A percentile compares a stretch with the other conserved stretches of the same genome.
Conservation (phyloP, 257 asterid species). For the Solanum peruvianum region DNA sequence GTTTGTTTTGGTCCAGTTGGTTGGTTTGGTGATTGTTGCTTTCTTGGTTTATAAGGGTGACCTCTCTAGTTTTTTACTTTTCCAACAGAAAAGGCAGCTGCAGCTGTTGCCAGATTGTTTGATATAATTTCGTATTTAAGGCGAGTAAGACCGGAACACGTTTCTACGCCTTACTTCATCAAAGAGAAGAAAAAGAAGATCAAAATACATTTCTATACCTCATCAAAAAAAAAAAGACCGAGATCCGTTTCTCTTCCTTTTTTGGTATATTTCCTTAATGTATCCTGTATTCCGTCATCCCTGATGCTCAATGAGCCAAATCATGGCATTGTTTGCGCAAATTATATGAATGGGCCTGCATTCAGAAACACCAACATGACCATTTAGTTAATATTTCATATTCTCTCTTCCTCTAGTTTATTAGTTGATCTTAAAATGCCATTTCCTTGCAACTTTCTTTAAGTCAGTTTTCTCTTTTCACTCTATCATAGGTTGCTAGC, state of each 20-base stretch:
- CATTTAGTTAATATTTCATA: background rate
- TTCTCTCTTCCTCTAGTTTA: background rate
- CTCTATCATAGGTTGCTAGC: slow-evolving; percentile 70
- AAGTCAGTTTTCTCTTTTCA: background rate
- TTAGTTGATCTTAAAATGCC: background rate
- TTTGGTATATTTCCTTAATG: background rate
- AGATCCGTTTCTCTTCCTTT: background rate
- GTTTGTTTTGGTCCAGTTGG: background rate
- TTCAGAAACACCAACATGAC: background rate
- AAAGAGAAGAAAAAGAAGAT: background rate
- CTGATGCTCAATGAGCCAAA: background rate
- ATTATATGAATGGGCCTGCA: background rate
- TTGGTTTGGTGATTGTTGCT: background rate
- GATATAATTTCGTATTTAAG: background rate
- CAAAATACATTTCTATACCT: background rate
- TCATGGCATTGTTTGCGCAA: background rate
- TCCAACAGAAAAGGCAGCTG: background rate
- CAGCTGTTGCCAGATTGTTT: background rate
- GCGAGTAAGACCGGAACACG: background rate
- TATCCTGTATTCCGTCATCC: background rate
- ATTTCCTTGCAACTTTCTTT: background rate
- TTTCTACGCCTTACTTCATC: background rate
- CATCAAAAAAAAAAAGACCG: background rate
- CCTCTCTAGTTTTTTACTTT: background rate
- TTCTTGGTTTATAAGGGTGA: background rate